A percentile compares a stretch with the other conserved stretches of the same genome.
These are phyloP conservation scores for Colletotrichum nymphaeae DNA, from an alignment of 2,329 filamentous ascomycete genomes.

Conservation along the genomic window DNA sequence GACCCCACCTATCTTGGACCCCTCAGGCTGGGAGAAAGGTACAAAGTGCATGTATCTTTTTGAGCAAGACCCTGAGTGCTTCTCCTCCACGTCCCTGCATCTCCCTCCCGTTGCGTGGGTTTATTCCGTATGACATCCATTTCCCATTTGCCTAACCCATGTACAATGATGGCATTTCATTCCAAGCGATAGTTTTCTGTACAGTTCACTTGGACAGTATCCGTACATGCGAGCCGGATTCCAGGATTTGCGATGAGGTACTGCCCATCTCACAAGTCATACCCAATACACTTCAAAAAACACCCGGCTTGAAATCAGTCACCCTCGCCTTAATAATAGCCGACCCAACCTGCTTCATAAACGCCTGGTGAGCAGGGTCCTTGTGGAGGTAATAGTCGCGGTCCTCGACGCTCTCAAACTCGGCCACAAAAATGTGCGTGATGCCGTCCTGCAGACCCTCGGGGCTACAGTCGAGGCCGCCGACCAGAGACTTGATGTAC, in stretches of 20 bases:
- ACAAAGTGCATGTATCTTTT: too few relatives aligned
- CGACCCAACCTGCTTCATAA: conserved; percentile 61
- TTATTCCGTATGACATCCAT: background rate
- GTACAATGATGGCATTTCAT: background rate
- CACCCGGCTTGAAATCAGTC: conserved; percentile 69
- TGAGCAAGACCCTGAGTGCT: background rate
- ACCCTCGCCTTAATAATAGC: conserved; percentile 66
- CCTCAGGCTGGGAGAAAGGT: background rate
- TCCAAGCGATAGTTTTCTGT: background rate
- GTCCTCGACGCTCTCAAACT: conserved; percentile 73
- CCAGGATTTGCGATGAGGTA: too few relatives aligned
- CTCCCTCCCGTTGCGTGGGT: background rate
- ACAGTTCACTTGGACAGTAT: background rate
- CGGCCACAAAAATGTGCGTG: conserved; percentile 76
- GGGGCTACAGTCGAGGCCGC: conserved; percentile 71
- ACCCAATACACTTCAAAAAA: conserved; percentile 36
- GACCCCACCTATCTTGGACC: background rate
- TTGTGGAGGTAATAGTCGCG: conserved; percentile 75
- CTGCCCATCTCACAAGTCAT: background rate
- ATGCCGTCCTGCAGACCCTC: conserved; percentile 71
- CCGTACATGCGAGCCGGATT: too few relatives aligned
- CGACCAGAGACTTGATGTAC: conserved; percentile 69
- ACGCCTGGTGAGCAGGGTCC: conserved; percentile 73
- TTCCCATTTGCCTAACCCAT: background rate
- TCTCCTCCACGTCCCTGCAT: background rate